Base-by-base conservation (phyloP, 139 green algal genomes). In the Chlorella sp. region DNA sequence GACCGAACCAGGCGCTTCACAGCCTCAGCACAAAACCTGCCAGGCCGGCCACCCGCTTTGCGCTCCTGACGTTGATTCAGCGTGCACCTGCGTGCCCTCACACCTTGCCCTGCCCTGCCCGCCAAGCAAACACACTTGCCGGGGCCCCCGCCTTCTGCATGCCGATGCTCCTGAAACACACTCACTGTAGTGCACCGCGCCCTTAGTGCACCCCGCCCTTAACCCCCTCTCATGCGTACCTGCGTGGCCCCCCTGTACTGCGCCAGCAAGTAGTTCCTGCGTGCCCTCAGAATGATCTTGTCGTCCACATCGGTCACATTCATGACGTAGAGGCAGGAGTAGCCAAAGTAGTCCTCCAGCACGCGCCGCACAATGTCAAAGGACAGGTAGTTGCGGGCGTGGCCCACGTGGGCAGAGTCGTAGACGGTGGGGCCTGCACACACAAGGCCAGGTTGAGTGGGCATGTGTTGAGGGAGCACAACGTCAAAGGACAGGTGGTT, bases 251-350 rank as follows among this genome's bases (percentile, higher is more conserved):
- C 42, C 3, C 26, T 9, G 87, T 99, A 99, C 32, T 94, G 73
- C 5, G 92, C 64, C 80, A 99, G 92, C 86, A 99, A 92, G 90
- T 98, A 91, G 86, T 98, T 99, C 4, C 96, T 91, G 11, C 98
- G 93, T 16, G 98, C 98, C 4, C 97, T 90, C 12, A 97, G 87
- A 60, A 99, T 99, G 93, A 99, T 99, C 75, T 94, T 94, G 83
- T 94, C 91, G 66, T 99, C 98, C 64, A 99, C 97, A 90, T 99
- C 98, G 2, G 98, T 99, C n/a, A 99, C 96, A 92, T 99, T 99
- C 98, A 99, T 99, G 26, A 88, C 71, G n/a, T 77, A 86, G 64
- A 88, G 84, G 84, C 84, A 88, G 66, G 97, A 95, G 94, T 99
- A 99, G 0, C 96, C 95, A 73, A 99, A 99, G 90, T 99, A 99